These are phyloP conservation scores for Diaporthe sp. DNA, from an alignment of 2,329 filamentous ascomycete species.

Conservation along the genomic window DNA sequence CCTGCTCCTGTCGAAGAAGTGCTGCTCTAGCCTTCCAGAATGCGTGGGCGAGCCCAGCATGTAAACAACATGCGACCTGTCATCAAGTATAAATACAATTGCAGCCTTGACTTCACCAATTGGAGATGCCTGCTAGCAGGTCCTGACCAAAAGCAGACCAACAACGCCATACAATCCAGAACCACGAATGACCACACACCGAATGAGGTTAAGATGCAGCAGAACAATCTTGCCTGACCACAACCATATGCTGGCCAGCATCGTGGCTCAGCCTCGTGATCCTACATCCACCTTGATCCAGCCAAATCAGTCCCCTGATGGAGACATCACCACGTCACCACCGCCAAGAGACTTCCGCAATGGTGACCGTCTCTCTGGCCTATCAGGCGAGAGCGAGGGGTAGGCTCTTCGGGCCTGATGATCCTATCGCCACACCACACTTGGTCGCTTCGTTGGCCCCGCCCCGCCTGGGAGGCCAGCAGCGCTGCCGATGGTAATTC, in stretches of 20 bases:
- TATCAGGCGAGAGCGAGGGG: slow-evolving; percentile 32
- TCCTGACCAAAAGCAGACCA: neutral
- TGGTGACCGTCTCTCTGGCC: neutral
- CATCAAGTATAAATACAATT: slow-evolving; percentile 15
- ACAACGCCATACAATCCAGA: slow-evolving; percentile 24
- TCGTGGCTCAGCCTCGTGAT: neutral
- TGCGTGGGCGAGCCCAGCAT: neutral
- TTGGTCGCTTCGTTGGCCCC: slow-evolving; percentile 39
- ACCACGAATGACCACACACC: neutral
- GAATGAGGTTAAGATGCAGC: neutral
- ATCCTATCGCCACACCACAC: slow-evolving; percentile 45
- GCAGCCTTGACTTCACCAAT: neutral
- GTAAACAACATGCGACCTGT: neutral
- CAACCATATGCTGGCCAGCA: neutral
- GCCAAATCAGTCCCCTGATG: neutral
- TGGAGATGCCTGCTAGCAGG: neutral
- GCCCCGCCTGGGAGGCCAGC: slow-evolving; percentile 37
- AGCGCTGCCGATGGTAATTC: slow-evolving; percentile 58
- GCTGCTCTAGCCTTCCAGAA: neutral
- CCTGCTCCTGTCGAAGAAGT: slow-evolving; percentile 3
- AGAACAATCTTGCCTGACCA: neutral
- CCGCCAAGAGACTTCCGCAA: neutral
- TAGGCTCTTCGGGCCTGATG: slow-evolving; percentile 38
- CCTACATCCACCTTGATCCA: neutral
- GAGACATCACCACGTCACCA: neutral